Evolutionary conservation across 257 asterid genomes (phyloP).

Genomic region (Leptodermis oblonga): DNA sequence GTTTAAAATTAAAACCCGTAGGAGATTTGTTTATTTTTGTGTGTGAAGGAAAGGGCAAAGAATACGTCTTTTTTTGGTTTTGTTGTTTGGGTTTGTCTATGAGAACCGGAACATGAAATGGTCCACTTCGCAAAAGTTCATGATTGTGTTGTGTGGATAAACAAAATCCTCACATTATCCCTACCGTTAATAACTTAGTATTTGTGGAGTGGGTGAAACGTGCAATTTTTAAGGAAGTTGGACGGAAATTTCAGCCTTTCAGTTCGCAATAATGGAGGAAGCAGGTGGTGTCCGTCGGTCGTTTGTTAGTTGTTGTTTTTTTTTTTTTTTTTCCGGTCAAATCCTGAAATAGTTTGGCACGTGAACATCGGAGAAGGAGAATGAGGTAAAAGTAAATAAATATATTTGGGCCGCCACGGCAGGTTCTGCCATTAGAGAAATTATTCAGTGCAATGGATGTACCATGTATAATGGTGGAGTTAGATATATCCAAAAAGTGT

Average conservation of each 20-base stretch:
- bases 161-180: constrained; percentile 9
- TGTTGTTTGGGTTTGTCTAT: no score
- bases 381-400: no score
- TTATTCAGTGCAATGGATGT: no score
- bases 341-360: constrained; percentile 14
- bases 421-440: no score
- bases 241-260: constrained; percentile 14
- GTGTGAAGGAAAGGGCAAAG: not conserved
- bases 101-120: not conserved
- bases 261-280: no score
- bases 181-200: not conserved
- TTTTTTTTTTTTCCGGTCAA: constrained; percentile 12
- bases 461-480: no score
- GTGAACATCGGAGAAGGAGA: constrained; percentile 8
- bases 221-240: constrained; percentile 15
- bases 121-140: constrained; percentile 5
- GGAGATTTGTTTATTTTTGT: no score
- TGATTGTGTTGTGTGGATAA: not conserved
- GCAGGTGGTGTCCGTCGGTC: not conserved
- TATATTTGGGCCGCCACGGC: not conserved
- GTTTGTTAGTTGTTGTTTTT: not conserved
- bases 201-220: constrained; percentile 19
- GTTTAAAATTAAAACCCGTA: no score
- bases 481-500: no score
- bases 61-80: not conserved